These are phyloP conservation scores for Colletotrichum lindemuthianum DNA, from an alignment of 2,329 filamentous ascomycete genomes.

Conservation along the genomic window DNA sequence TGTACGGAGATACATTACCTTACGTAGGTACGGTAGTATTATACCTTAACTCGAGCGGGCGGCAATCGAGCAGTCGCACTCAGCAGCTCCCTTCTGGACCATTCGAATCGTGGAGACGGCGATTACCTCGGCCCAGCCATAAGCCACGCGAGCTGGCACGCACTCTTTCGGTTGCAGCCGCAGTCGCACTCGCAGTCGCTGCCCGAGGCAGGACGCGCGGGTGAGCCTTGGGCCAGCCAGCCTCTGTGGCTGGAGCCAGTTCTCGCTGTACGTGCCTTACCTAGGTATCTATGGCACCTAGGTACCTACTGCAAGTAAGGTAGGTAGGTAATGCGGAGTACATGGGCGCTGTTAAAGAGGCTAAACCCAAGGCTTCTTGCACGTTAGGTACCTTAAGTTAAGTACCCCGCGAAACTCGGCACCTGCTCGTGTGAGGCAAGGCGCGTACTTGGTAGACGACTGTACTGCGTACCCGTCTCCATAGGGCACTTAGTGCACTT, in stretches of 20 bases:
- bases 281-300: not conserved
- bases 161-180: not conserved
- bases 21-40: too few relatives aligned
- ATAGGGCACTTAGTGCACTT: too few relatives aligned
- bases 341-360: too few relatives aligned
- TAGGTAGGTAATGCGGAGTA: not conserved
- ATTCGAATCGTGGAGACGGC: constrained; percentile 25
- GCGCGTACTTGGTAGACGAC: too few relatives aligned
- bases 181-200: not conserved
- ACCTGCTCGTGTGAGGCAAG: too few relatives aligned
- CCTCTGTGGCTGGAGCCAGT: not conserved
- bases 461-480: too few relatives aligned
- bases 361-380: too few relatives aligned
- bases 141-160: constrained; percentile 1
- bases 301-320: not conserved
- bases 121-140: constrained; percentile 37
- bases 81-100: not conserved
- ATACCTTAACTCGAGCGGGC: too few relatives aligned
- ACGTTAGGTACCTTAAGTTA: too few relatives aligned
- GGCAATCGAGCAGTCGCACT: not conserved
- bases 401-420: too few relatives aligned
- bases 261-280: not conserved
- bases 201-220: constrained; percentile 6
- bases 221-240: not conserved
- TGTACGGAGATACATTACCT: not conserved